Conservation (phyloP, 2,329 filamentous ascomycete species). For the Aureobasidium sp. region DNA sequence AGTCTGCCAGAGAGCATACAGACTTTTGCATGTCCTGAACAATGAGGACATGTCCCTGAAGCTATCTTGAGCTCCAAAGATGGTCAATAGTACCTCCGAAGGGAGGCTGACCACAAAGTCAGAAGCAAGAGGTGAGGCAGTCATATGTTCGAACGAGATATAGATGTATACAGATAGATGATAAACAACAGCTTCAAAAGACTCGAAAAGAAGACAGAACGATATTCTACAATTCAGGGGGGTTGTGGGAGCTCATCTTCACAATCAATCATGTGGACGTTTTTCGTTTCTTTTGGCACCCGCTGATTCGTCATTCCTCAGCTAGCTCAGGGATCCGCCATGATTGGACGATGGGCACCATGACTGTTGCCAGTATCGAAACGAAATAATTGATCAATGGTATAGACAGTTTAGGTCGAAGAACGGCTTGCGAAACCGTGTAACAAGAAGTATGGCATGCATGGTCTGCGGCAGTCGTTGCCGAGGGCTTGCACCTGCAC, state of each 20-base stretch:
- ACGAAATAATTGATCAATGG: background rate
- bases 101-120: background rate
- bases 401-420: background rate
- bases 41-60: slow-evolving; percentile 1
- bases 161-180: background rate
- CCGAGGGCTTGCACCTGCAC: background rate
- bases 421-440: background rate
- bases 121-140: background rate
- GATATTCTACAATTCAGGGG: background rate
- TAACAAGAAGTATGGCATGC: background rate
- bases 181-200: background rate
- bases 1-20: background rate
- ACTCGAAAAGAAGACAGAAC: background rate
- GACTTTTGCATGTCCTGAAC: background rate
- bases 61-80: slow-evolving; percentile 8
- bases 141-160: background rate
- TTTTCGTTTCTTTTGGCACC: slow-evolving; percentile 2
- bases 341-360: background rate
- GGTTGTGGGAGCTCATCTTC: background rate
- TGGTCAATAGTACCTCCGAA: background rate
- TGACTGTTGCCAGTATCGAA: background rate
- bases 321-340: background rate
- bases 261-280: background rate
- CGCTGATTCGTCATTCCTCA: background rate
- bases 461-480: background rate